Conservation (phyloP, 2,329 filamentous ascomycete species). For the Sporothrix globosa region DNA sequence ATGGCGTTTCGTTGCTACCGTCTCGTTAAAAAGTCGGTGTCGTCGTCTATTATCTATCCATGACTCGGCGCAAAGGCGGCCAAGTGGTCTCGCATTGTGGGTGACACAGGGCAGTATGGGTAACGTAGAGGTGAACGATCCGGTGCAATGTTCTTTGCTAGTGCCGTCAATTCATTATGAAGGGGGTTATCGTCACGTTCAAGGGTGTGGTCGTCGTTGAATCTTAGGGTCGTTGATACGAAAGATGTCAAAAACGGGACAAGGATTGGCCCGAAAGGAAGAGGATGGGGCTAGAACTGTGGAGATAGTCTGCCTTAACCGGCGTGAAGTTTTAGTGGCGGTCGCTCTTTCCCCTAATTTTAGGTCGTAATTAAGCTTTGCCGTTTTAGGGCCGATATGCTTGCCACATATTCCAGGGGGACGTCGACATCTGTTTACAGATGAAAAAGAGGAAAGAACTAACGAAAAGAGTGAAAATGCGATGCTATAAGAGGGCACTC, state of each 20-base stretch:
- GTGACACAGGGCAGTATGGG: background rate
- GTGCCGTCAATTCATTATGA: background rate
- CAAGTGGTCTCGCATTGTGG: constrained; percentile 26
- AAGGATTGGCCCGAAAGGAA: background rate
- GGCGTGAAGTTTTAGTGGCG: background rate
- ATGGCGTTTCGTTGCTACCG: background rate
- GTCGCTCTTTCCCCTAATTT: constrained; percentile 6
- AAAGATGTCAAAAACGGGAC: background rate
- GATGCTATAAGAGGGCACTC: too few species aligned
- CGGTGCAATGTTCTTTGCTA: background rate
- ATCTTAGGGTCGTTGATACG: background rate
- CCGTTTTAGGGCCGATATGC: background rate
- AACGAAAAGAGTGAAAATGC: too few species aligned
- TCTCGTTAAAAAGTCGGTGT: background rate
- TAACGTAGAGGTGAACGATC: background rate
- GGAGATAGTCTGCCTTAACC: background rate
- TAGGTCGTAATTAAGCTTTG: background rate
- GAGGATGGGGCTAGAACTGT: constrained; percentile 13
- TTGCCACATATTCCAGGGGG: too few species aligned
- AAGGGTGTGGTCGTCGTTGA: background rate
- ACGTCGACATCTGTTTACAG: too few species aligned
- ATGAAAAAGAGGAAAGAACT: too few species aligned
- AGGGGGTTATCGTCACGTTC: background rate
- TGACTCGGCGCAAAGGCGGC: constrained; percentile 23
- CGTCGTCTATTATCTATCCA: constrained; percentile 29